Conservation (phyloP, 2,329 filamentous ascomycete species). For the Beauveria rudraprayagi region DNA sequence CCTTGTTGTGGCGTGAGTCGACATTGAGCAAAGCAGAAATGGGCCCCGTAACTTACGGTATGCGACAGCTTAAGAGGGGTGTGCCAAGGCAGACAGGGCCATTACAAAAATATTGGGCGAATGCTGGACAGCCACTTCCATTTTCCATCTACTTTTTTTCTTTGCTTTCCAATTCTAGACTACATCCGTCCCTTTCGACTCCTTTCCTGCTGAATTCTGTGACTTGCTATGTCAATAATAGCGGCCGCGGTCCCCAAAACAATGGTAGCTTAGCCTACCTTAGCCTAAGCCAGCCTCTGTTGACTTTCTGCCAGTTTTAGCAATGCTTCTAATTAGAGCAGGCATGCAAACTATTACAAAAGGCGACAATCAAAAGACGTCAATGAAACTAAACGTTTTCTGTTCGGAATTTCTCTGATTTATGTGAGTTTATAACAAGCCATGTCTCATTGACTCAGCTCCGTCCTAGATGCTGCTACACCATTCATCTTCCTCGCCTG, state of each 20-base stretch:
- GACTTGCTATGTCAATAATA: too few relatives aligned
- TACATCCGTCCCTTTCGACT: not conserved
- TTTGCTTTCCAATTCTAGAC: too few relatives aligned
- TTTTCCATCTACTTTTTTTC: not conserved
- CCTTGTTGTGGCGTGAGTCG: not conserved
- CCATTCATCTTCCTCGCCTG: not conserved
- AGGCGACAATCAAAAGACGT: too few relatives aligned
- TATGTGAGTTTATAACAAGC: not conserved
- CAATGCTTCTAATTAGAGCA: too few relatives aligned
- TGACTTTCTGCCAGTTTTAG: too few relatives aligned
- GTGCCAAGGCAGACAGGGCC: not conserved
- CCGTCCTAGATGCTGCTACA: not conserved
- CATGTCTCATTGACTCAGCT: not conserved
- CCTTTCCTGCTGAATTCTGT: not conserved
- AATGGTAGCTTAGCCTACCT: too few relatives aligned
- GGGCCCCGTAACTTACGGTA: not conserved
- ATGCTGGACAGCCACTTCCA: too few relatives aligned
- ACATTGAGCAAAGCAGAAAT: not conserved
- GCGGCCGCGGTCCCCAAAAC: too few relatives aligned
- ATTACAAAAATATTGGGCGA: not conserved
- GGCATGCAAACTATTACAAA: too few relatives aligned
- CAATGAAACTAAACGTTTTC: too few relatives aligned
- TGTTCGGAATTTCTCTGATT: too few relatives aligned
- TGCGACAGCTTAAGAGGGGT: not conserved
- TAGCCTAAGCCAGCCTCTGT: too few relatives aligned